Conservation (phyloP, 257 asterid genomes). For the Leonotis leonurus region DNA sequence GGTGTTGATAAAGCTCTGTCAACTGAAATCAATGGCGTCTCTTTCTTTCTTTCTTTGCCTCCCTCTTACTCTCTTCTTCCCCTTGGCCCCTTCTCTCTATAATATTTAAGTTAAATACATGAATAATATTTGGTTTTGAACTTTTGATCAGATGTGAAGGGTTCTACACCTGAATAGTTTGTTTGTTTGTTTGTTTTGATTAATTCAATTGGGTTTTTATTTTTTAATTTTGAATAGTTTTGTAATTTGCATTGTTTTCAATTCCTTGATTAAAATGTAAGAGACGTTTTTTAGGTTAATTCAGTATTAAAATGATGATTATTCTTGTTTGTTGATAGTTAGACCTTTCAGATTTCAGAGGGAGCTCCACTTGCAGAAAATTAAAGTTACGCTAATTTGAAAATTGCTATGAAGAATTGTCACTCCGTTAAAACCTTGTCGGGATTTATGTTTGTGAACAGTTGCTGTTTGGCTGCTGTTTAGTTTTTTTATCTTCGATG, state of each 20-base stretch:
- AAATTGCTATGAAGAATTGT: conserved; percentile 37
- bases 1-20: conserved; percentile 58
- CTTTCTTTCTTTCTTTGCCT: not conserved
- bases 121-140: not conserved
- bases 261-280: not conserved
- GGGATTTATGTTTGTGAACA: conserved; percentile 52
- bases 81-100: not conserved
- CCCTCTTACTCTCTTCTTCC: too few species aligned
- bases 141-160: not conserved
- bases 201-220: too few species aligned
- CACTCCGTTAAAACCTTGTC: conserved; percentile 63
- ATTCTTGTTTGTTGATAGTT: not conserved
- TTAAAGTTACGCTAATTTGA: conserved; percentile 45
- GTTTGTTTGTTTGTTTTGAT: too few species aligned
- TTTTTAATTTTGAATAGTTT: too few species aligned
- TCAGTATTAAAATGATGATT: not conserved
- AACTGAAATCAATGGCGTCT: conserved; percentile 33
- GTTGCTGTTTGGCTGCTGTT: conserved; percentile 46
- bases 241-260: too few species aligned
- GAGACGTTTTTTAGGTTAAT: not conserved
- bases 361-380: conserved; percentile 83
- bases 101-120: too few species aligned
- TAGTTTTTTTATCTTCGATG: too few species aligned
- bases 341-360: conserved; percentile 45
- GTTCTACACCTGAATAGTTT: not conserved